These are phyloP conservation scores for Blechomonas ayalai DNA, from an alignment of 208 protist genomes.

Conservation along the genomic window DNA sequence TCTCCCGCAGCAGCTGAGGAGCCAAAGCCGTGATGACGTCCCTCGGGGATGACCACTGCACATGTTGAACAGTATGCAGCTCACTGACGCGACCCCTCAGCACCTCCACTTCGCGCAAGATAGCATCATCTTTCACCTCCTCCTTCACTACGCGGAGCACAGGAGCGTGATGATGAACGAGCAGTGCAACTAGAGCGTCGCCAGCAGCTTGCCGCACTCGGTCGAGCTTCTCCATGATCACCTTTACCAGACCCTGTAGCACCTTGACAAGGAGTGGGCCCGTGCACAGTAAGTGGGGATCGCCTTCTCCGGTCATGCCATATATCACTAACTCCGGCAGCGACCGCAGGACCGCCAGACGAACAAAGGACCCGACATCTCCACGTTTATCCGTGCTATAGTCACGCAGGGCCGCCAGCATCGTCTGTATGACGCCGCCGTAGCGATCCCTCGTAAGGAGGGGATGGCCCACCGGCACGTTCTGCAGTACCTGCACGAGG, in stretches of 20 bases:
- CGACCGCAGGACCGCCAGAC: conserved; percentile 77
- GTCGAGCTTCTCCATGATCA: conserved; percentile 91
- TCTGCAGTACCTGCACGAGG: conserved; percentile 29
- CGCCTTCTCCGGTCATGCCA: conserved; percentile 8
- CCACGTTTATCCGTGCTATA: conserved; percentile 94
- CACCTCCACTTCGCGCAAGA: conserved; percentile 2
- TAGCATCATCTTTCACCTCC: not conserved
- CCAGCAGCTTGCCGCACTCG: conserved; percentile 66
- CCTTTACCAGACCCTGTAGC: conserved; percentile 66
- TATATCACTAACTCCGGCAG: conserved; percentile 46
- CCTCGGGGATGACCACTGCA: conserved; percentile 28
- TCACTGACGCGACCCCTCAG: conserved; percentile 6
- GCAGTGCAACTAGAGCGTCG: conserved; percentile 20
- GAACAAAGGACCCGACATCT: conserved; percentile 97
- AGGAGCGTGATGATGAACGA: conserved; percentile 11
- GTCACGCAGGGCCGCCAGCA: conserved; percentile 78
- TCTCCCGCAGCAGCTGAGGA: conserved; percentile 32
- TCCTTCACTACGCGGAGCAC: conserved; percentile 1
- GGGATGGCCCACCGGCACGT: conserved; percentile 10
- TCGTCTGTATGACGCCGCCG: conserved; percentile 24
- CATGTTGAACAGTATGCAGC: not conserved
- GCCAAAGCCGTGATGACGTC: conserved; percentile 36
- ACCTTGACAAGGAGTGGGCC: conserved; percentile 5
- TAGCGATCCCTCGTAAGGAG: conserved; percentile 19
- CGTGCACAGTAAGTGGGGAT: not conserved